Conservation (phyloP, 345 rosid species). For the Hibiscus tridactylites region DNA sequence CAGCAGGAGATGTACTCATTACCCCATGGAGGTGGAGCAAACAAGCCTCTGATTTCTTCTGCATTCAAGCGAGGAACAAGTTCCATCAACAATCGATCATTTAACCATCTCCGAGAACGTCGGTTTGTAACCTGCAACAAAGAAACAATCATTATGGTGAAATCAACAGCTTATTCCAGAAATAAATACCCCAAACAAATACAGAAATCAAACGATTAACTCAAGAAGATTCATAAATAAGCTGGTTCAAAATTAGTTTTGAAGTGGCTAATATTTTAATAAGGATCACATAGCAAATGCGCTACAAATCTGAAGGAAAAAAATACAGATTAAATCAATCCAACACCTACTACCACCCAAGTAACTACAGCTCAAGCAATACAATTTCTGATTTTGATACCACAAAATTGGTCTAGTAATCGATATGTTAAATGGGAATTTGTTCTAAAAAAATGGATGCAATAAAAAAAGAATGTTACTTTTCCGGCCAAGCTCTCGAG, state of each 20-base stretch:
- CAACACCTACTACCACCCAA: neutral
- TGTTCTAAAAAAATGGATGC: neutral
- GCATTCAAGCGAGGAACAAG: conserved; percentile 93
- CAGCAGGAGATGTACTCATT: conserved; percentile 10
- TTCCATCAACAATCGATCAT: conserved; percentile 89
- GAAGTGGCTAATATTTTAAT: neutral
- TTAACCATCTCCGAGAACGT: conserved; percentile 76
- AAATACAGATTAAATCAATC: neutral
- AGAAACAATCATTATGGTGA: neutral
- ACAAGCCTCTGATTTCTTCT: conserved; percentile 82
- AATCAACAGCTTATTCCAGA: conserved; percentile 1
- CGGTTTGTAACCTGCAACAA: conserved; percentile 68
- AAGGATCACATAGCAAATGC: neutral
- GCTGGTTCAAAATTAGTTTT: neutral
- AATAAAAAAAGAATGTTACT: conserved; percentile 29
- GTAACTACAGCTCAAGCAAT: neutral
- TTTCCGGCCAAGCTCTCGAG: conserved; percentile 80
- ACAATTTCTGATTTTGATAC: neutral
- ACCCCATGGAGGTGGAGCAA: conserved; percentile 99
- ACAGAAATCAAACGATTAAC: neutral
- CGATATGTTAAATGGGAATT: neutral
- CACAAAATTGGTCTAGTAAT: conserved; percentile 1
- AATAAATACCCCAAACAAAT: neutral
- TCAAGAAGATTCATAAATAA: neutral
- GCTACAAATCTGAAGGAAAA: neutral